Evolutionary conservation across 805 yeast genomes (phyloP), one percentile per base, ranked within the genome.

Genomic region (Starmerella potacharoeniae): DNA sequence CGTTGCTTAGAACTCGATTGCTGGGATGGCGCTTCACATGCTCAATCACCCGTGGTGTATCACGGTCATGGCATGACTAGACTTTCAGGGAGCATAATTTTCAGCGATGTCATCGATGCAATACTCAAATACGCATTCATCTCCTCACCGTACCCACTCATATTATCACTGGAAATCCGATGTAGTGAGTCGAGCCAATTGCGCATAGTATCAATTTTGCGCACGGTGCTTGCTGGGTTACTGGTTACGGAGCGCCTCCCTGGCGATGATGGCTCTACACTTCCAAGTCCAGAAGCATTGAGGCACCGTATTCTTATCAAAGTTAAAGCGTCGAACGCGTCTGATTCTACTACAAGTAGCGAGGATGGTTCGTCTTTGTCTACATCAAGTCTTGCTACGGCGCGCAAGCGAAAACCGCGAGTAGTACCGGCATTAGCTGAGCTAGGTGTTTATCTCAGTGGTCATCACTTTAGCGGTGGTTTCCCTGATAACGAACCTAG

Each of bases 1-100:
- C 75, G 96, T 46, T 90, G 96, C 59, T 75, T 93, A n/a, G 99
- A 93, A 65, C 81, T 93, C 42, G 99, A 93, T 68, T 75, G 93
- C 22, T 93, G 98, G 98, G 96, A 91, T 71, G 86, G 83, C 28
- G 81, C 78, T 36, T 68, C 70, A 11, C 90, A 45, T n/a, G 9
- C 37, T 13, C 52, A 36, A 16, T 49, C 84, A 0, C 98, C 98
- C 0, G 78, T 86, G 0, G 96, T 93, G 0, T 84, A 85, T 33
- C 99, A 93, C 68, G 98, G 98, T 0, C 71, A 83, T 49, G 80
- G 95, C 0, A 44, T 63, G 4, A 52, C 63, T 1, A 39, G 64
- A 39, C 79, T 93, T 58, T 87, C 97, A 0, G 75, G 83, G 0
- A 79, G 91, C 0, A 79, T 91, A 10, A 78, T 81, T 1, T 76